Evolutionary conservation across 192 early-diverging fungal species (phyloP), one percentile per base, ranked within the genome.

Genomic region (Diversispora epigaea): DNA sequence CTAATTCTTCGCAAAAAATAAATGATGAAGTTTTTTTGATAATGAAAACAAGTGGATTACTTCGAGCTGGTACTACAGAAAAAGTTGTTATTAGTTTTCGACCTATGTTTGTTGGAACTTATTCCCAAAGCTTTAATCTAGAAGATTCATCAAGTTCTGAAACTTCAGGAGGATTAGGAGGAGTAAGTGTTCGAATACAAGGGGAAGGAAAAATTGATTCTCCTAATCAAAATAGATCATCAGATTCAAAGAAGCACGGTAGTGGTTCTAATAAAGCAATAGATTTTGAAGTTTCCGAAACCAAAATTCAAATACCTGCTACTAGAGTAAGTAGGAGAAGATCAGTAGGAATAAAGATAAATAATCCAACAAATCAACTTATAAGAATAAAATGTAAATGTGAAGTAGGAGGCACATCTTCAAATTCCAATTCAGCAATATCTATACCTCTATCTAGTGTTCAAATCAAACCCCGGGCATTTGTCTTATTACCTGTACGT

Each of bases 11-110:
- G 6, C 73, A 75, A 65, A 75, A 75, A 40, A 75, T 75, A 43
- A 75, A 54, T 22, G 73, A 75, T 15, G 73, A 75, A 63, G 73
- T 75, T 5, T 75, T 75, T 15, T 65, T 75, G 41, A 63, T 75
- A 43, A 55, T 55, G 50, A 75, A 75, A 44, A 75, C 73, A 10
- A 60, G 58, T 19, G 73, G 73, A 54, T 75, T 75, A 7, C 49
- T 75, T 41, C 11, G 73, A 66, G 58, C 73, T 22, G 73, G 73
- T 14, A 46, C 47, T 25, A 49, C 62, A 2, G 73, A 75, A 75
- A 63, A 47, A 19, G 73, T 75, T 15, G 62, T 25, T 14, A 43
- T 65, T 19, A 75, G 63, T 55, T 75, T 75, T 75, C 73, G 63
- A 54, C 73, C 73, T 40, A 19, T 65, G 47, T 65, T 75, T 19